Evolutionary conservation across 345 rosid species (phyloP), one percentile per base, ranked within the genome.

Genomic region (Salix purpurea): DNA sequence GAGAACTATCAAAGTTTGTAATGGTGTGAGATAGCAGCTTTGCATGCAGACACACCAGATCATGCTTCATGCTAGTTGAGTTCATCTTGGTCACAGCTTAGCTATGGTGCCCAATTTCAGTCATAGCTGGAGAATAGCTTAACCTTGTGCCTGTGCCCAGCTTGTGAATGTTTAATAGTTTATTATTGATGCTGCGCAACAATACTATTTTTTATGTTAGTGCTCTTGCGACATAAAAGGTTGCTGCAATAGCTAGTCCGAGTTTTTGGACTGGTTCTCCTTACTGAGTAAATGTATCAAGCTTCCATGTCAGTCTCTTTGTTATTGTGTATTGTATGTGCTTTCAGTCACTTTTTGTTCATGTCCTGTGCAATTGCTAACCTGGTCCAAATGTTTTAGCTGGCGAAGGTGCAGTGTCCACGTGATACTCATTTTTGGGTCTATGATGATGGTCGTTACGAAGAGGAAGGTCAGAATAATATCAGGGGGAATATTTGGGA

Each of bases 341-440:
- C 28, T 15, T 64, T 67, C 39, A 48, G 70, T 30, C 60, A 18
- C 62, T 69, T 13, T 46, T 44, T 19, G 15, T 30, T 13, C 4
- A 52, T 83, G 23, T 46, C 12, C 68, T 15, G 50, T 26, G 68
- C 71, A 60, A 42, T n/a, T 26, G 15, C 48, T 81, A 32, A 61
- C 34, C 46, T 62, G 19, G 37, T 65, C 70, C n/a, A 52, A 28
- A 70, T n/a, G 70, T 82, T 70, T 72, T 85, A 91, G 97, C 76
- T 89, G 84, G 97, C 91, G 48, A 90, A 88, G 39, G 92, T 91
- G 72, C 94, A 91, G 71, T 91, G 97, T 54, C 94, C 94, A 3
- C 90, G 92, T 65, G 94, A 89, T 61, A 90, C 97, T 77, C 97
- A 91, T 79, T 91, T 91, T 76, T 91, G 97, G 94, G 94, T 91